Conservation (phyloP, 2,329 filamentous ascomycete genomes). For the Nemania serpens region DNA sequence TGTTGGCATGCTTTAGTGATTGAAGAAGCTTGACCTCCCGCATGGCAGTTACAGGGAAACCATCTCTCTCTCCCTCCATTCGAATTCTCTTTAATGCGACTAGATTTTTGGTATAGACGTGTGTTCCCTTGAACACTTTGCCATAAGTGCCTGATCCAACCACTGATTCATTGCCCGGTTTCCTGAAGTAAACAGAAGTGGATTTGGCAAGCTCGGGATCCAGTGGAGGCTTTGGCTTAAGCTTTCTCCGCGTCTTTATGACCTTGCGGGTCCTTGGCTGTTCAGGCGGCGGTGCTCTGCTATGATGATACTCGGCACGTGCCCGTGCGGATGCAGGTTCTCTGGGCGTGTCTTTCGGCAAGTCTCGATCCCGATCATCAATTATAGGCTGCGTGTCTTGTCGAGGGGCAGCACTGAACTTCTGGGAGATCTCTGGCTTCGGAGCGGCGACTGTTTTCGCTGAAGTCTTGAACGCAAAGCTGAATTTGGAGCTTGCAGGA, state of each 20-base stretch:
- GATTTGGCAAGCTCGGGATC: conserved; percentile 74
- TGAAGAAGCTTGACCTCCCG: conserved; percentile 92
- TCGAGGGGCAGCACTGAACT: conserved; percentile 67
- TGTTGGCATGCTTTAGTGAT: conserved; percentile 78
- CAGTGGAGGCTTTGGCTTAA: conserved; percentile 73
- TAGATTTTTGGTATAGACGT: conserved; percentile 84
- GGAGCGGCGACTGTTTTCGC: conserved; percentile 62
- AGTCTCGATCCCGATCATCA: conserved; percentile 43
- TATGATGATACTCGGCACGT: conserved; percentile 37
- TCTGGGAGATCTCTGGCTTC: conserved; percentile 69
- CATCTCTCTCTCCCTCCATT: conserved; percentile 91
- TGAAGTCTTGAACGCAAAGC: conserved; percentile 87
- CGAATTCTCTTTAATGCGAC: conserved; percentile 90
- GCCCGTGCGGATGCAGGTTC: conserved; percentile 42
- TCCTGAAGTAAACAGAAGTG: conserved; percentile 90
- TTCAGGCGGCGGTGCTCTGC: conserved; percentile 38
- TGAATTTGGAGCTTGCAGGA: conserved; percentile 74
- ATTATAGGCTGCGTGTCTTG: conserved; percentile 46
- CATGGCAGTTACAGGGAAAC: conserved; percentile 88
- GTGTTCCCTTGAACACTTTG: conserved; percentile 91
- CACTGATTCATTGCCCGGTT: conserved; percentile 96
- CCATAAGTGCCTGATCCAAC: conserved; percentile 95
- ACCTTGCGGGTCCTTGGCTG: conserved; percentile 64
- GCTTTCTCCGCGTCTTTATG: conserved; percentile 69
- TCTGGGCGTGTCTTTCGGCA: conserved; percentile 40